Conservation (phyloP, 1,284 basidiomycete genomes). For the Papiliotrema terrestris region DNA sequence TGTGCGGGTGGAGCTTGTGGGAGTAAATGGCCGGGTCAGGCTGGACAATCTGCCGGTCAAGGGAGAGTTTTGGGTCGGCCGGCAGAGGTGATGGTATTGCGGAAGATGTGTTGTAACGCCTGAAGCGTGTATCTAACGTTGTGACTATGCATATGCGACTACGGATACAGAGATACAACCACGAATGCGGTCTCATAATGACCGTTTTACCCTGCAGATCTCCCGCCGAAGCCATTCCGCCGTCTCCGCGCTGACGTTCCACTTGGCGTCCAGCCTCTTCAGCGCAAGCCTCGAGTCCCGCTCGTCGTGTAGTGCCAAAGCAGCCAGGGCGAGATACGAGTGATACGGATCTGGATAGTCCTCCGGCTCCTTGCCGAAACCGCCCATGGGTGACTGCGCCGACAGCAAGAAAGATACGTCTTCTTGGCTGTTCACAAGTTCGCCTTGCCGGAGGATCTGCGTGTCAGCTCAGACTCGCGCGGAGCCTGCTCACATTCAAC, state of each 20-base stretch:
- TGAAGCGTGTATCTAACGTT: too few relatives aligned
- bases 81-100: conserved; percentile 16
- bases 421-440: conserved; percentile 56
- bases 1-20: conserved; percentile 30
- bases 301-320: conserved; percentile 57
- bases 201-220: conserved; percentile 8
- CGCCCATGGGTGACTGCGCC: conserved; percentile 81
- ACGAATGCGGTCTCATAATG: too few relatives aligned
- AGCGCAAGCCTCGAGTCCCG: conserved; percentile 54
- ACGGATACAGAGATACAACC: too few relatives aligned
- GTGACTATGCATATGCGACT: too few relatives aligned
- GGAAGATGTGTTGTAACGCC: not conserved
- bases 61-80: conserved; percentile 42
- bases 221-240: conserved; percentile 59
- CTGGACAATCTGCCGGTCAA: conserved; percentile 38
- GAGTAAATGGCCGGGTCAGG: conserved; percentile 25
- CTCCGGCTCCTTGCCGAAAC: conserved; percentile 73
- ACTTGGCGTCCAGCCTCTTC: conserved; percentile 59
- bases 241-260: conserved; percentile 66
- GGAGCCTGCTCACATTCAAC: conserved; percentile 56
- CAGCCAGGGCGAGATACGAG: conserved; percentile 81
- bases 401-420: conserved; percentile 63
- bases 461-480: not conserved
- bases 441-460: conserved; percentile 62
- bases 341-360: conserved; percentile 86